Evolutionary conservation across 169 alveolate species (phyloP).

Genomic region (Plasmodium chabaudi): DNA sequence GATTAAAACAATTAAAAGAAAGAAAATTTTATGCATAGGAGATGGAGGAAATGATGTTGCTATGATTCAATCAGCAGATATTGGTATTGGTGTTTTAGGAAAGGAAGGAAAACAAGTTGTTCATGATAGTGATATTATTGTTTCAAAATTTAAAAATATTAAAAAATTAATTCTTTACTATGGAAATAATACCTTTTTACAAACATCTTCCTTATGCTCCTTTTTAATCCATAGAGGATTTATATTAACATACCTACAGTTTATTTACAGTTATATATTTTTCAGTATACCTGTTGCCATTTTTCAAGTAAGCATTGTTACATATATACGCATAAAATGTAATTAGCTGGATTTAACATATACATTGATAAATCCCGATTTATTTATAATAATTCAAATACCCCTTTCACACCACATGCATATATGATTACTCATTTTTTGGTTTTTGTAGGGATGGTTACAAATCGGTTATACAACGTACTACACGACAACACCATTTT

Average conservation of each 20-base stretch:
- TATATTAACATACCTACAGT: constrained; percentile 95
- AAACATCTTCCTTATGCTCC: constrained; percentile 94
- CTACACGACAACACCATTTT: constrained; percentile 96
- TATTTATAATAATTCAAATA: no score
- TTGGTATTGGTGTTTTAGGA: constrained; percentile 97
- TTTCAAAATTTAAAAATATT: constrained; percentile 94
- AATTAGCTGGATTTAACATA: no score
- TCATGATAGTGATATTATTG: constrained; percentile 96
- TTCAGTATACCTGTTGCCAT: constrained; percentile 96
- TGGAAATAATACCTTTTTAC: constrained; percentile 96
- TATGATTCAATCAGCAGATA: constrained; percentile 96
- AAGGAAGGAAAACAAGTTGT: constrained; percentile 98
- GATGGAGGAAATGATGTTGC: constrained; percentile 99
- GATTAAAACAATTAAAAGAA: constrained; percentile 79
- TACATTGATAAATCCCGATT: no score
- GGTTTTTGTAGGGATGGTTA: constrained; percentile 91
- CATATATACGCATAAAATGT: not conserved
- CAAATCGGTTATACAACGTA: constrained; percentile 98
- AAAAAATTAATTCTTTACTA: constrained; percentile 96
- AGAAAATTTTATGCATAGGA: constrained; percentile 96
- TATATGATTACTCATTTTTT: not conserved
- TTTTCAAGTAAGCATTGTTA: constrained; percentile 85
- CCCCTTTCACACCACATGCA: not conserved
- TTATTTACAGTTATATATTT: constrained; percentile 92
- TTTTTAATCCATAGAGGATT: constrained; percentile 97